A percentile compares a stretch with the other conserved stretches of the same genome.
phyloP scores from a whole-genome alignment of 352 stramenopile species.

The Globisporangium splendens region DNA sequence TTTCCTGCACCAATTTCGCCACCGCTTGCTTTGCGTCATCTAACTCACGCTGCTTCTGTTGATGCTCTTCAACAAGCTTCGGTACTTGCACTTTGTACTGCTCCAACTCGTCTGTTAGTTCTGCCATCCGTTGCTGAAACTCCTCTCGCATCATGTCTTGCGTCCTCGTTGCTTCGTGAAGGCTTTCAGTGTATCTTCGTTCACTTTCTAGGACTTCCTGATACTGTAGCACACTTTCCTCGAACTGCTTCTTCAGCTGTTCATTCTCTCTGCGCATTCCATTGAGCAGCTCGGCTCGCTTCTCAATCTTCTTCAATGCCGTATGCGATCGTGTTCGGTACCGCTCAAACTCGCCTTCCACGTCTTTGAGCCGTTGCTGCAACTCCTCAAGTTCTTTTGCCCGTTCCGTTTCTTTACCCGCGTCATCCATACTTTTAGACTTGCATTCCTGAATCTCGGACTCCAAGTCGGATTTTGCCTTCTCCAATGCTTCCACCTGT shows the following conservation, averaged over 20 bases:
- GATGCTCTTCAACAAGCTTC: slow-evolving; percentile 19
- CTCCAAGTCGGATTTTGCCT: slow-evolving; percentile 11
- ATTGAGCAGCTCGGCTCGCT: slow-evolving; percentile 73
- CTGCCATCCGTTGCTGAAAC: slow-evolving; percentile 28
- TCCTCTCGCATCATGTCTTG: slow-evolving; percentile 36
- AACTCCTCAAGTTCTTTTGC: slow-evolving; percentile 26
- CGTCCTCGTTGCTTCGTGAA: slow-evolving; percentile 27
- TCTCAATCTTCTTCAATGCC: slow-evolving; percentile 80
- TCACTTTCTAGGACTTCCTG: slow-evolving; percentile 16
- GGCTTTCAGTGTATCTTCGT: slow-evolving; percentile 10
- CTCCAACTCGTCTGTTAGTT: slow-evolving; percentile 19
- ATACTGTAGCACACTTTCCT: slow-evolving; percentile 17
- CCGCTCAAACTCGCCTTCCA: slow-evolving; percentile 56
- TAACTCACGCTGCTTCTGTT: slow-evolving; percentile 14
- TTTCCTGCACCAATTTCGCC: slow-evolving; percentile 5
- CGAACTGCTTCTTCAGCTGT: slow-evolving; percentile 22
- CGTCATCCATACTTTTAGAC: slow-evolving; percentile 18
- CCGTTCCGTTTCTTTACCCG: slow-evolving; percentile 12
- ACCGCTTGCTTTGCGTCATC: slow-evolving; percentile 19
- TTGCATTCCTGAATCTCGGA: slow-evolving; percentile 18
- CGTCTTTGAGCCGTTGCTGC: slow-evolving; percentile 28
- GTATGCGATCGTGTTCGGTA: slow-evolving; percentile 67
- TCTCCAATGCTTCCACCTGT: slow-evolving; percentile 16
- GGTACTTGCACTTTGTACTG: slow-evolving; percentile 22
- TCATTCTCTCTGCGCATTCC: slow-evolving; percentile 78